Conservation (phyloP, 306 rosid species). For the Cicer bijugum region DNA sequence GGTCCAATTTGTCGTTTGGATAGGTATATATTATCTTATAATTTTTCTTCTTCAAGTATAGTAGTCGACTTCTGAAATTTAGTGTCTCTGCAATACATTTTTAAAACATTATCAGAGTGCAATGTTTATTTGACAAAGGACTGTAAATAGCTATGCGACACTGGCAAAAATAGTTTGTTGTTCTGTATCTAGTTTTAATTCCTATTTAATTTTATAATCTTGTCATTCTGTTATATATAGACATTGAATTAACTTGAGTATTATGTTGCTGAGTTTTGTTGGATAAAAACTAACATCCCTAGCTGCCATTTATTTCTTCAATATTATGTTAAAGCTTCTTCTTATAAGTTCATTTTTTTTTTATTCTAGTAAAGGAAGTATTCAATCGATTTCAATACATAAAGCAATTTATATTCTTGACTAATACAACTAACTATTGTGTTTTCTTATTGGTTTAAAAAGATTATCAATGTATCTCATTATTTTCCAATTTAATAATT, state of each 20-base stretch:
- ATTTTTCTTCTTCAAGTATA: background rate
- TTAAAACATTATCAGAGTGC: background rate
- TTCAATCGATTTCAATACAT: background rate
- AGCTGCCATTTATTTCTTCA: background rate
- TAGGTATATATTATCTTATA: conserved; percentile 56
- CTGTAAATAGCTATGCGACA: conserved; percentile 10
- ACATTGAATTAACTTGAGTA: conserved; percentile 20
- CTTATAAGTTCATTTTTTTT: background rate
- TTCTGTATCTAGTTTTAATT: background rate
- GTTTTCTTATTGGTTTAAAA: background rate
- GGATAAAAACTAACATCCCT: background rate
- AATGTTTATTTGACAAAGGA: background rate
- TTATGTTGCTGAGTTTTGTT: background rate
- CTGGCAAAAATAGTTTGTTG: background rate
- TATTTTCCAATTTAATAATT: background rate
- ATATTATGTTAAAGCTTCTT: background rate
- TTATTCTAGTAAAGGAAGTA: conserved; percentile 1
- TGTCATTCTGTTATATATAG: background rate
- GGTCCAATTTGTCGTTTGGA: conserved; percentile 77
- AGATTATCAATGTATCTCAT: background rate
- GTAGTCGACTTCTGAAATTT: conserved; percentile 4
- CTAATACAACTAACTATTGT: background rate
- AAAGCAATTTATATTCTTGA: background rate
- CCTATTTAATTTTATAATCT: background rate
- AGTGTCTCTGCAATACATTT: background rate